A percentile compares a stretch with the other conserved stretches of the same genome.
These are phyloP conservation scores for Hypomontagnella submonticulosa DNA, from an alignment of 495 filamentous ascomycete genomes.

Conservation along the genomic window DNA sequence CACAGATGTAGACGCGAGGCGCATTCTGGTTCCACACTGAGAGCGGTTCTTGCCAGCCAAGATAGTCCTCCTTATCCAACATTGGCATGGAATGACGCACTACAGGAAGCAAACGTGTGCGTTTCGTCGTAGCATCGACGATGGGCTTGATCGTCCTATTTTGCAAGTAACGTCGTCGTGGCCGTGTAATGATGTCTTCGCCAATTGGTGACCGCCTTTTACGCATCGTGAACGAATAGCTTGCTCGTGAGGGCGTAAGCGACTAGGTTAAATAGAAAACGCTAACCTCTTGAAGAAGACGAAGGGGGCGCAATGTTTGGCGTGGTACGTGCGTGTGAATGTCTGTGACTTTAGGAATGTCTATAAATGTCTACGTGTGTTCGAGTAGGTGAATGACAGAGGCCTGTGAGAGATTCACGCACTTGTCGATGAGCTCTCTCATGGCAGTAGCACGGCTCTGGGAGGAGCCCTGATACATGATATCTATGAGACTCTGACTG, in stretches of 20 bases:
- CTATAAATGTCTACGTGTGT: not conserved
- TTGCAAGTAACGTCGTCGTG: constrained; percentile 38
- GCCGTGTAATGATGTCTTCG: constrained; percentile 32
- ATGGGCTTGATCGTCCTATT: constrained; percentile 34
- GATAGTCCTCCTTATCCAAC: constrained; percentile 42
- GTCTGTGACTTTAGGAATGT: constrained; percentile 11
- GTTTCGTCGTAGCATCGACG: constrained; percentile 34
- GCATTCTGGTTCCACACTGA: constrained; percentile 51
- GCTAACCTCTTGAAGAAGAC: constrained; percentile 41
- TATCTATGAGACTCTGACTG: constrained; percentile 27
- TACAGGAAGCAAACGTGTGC: constrained; percentile 35
- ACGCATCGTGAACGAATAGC: constrained; percentile 38
- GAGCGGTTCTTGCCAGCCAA: constrained; percentile 44
- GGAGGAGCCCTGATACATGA: constrained; percentile 40
- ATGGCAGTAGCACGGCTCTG: constrained; percentile 36
- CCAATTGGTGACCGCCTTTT: constrained; percentile 46
- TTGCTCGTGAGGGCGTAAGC: constrained; percentile 26
- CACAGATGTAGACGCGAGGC: constrained; percentile 49
- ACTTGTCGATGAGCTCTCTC: constrained; percentile 42
- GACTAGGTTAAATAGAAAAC: constrained; percentile 35
- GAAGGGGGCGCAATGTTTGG: constrained; percentile 15
- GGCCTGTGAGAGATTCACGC: constrained; percentile 17
- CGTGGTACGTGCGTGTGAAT: constrained; percentile 39
- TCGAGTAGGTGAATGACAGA: constrained; percentile 8
- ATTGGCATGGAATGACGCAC: constrained; percentile 37